These are phyloP conservation scores for Phialophora macrospora DNA, from an alignment of 2,329 filamentous ascomycete genomes.

Conservation along the genomic window DNA sequence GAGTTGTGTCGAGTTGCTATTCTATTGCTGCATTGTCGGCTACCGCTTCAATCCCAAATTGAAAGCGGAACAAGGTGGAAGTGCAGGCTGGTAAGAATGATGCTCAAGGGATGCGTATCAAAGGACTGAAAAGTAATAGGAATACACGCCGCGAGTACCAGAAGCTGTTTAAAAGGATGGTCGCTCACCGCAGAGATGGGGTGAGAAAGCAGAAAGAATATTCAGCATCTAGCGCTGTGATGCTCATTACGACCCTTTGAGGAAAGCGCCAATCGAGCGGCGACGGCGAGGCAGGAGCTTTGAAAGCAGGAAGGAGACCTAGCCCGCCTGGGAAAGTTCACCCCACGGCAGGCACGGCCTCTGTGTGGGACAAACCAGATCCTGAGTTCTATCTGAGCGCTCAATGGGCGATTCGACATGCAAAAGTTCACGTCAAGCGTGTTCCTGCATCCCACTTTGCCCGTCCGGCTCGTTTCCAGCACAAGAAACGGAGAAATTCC, in stretches of 20 bases:
- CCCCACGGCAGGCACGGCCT: slow-evolving; percentile 8
- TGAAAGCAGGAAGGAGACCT: not conserved
- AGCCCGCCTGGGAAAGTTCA: slow-evolving; percentile 15
- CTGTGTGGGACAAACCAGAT: slow-evolving; percentile 1
- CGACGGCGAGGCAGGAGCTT: slow-evolving; percentile 3
- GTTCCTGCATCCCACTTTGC: slow-evolving; percentile 30
- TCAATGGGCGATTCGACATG: not conserved
- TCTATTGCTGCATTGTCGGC: slow-evolving; percentile 28
- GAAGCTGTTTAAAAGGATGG: slow-evolving; percentile 6
- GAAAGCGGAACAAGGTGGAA: slow-evolving; percentile 14
- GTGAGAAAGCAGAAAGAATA: slow-evolving; percentile 5
- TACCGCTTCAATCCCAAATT: not conserved
- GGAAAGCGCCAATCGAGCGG: slow-evolving; percentile 10
- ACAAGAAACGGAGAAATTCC: slow-evolving; percentile 6
- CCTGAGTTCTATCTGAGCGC: not conserved
- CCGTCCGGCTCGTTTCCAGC: not conserved
- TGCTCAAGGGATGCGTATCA: slow-evolving; percentile 4
- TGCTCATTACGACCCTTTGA: slow-evolving; percentile 14
- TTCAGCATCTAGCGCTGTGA: slow-evolving; percentile 1
- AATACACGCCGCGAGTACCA: slow-evolving; percentile 8
- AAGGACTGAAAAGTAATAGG: slow-evolving; percentile 12
- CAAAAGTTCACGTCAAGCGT: slow-evolving; percentile 13
- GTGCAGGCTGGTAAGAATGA: slow-evolving; percentile 6
- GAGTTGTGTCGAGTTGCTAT: slow-evolving; percentile 2
- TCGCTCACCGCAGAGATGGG: slow-evolving; percentile 12